phyloP scores from a whole-genome alignment of 2,329 filamentous ascomycete species.

The Aspergillus pseudonomiae region DNA sequence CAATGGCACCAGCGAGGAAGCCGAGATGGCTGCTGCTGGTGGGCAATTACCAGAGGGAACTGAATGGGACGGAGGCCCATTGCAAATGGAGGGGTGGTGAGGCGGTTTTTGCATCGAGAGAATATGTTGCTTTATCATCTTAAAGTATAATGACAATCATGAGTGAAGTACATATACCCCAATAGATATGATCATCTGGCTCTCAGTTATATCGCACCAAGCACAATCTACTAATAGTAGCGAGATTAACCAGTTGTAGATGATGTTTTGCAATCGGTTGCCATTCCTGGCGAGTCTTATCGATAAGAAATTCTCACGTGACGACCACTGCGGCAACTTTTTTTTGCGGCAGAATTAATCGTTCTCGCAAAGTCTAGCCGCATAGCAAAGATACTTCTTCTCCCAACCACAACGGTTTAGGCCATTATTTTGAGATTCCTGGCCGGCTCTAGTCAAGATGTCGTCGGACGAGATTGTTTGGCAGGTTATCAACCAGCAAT shows the following conservation, averaged over 20 bases:
- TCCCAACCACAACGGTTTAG: slow-evolving; percentile 22
- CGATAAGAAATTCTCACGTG: slow-evolving; percentile 38
- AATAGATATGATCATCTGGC: neutral
- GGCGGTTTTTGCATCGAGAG: neutral
- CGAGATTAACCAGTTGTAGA: neutral
- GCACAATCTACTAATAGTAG: neutral
- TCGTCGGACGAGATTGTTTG: slow-evolving; percentile 96
- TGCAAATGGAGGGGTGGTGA: slow-evolving; percentile 41
- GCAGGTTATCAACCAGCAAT: slow-evolving; percentile 94
- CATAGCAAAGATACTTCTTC: slow-evolving; percentile 21
- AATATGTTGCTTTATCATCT: neutral
- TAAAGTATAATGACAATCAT: neutral
- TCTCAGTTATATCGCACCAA: neutral
- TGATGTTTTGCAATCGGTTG: neutral
- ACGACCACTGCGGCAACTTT: slow-evolving; percentile 29
- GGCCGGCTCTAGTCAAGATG: slow-evolving; percentile 54
- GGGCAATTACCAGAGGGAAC: slow-evolving; percentile 33
- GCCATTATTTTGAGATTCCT: slow-evolving; percentile 18
- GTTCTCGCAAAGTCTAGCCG: slow-evolving; percentile 10
- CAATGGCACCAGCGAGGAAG: slow-evolving; percentile 30
- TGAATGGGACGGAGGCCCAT: slow-evolving; percentile 41
- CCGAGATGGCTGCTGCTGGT: slow-evolving; percentile 28
- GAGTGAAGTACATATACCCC: slow-evolving; percentile 4
- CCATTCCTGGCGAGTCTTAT: slow-evolving; percentile 18
- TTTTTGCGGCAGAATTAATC: slow-evolving; percentile 27